Conservation (phyloP, 441 rosid species). For the Metrosideros polymorpha region DNA sequence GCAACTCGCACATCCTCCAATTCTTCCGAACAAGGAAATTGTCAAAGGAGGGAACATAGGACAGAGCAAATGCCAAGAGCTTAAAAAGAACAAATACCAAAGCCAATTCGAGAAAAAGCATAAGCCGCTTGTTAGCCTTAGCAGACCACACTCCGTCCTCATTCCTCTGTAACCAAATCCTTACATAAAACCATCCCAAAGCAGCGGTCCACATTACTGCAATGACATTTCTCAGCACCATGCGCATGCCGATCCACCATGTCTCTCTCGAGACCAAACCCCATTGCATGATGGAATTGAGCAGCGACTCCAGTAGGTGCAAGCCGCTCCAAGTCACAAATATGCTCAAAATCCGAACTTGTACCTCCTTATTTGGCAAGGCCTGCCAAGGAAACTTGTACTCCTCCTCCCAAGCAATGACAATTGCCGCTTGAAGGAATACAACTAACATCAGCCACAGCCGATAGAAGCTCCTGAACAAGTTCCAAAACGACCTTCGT, state of each 20-base stretch:
- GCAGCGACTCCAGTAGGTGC: conserved; percentile 66
- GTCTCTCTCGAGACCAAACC: conserved; percentile 68
- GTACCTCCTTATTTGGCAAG: conserved; percentile 37
- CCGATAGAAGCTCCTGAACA: conserved; percentile 71
- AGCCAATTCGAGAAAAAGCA: conserved; percentile 44
- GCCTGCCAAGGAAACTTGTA: conserved; percentile 49
- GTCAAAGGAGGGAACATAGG: conserved; percentile 71
- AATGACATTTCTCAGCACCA: conserved; percentile 53
- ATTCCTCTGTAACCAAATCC: conserved; percentile 64
- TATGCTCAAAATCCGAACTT: conserved; percentile 48
- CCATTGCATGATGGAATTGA: conserved; percentile 51
- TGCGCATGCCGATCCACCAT: conserved; percentile 43
- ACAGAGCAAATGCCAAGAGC: conserved; percentile 48
- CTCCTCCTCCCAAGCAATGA: conserved; percentile 71
- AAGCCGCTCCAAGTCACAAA: conserved; percentile 80
- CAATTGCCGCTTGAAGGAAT: conserved; percentile 66
- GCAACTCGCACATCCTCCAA: conserved; percentile 58
- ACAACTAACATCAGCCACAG: conserved; percentile 81
- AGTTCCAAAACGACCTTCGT: conserved; percentile 72
- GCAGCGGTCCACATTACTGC: conserved; percentile 51
- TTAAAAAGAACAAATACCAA: conserved; percentile 54
- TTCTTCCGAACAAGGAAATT: conserved; percentile 67
- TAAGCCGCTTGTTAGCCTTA: conserved; percentile 27
- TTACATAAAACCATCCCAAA: conserved; percentile 46
- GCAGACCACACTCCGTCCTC: conserved; percentile 32